Evolutionary conservation across 352 stramenopile species (phyloP).

Genomic region (Phytopythium mirpurense): DNA sequence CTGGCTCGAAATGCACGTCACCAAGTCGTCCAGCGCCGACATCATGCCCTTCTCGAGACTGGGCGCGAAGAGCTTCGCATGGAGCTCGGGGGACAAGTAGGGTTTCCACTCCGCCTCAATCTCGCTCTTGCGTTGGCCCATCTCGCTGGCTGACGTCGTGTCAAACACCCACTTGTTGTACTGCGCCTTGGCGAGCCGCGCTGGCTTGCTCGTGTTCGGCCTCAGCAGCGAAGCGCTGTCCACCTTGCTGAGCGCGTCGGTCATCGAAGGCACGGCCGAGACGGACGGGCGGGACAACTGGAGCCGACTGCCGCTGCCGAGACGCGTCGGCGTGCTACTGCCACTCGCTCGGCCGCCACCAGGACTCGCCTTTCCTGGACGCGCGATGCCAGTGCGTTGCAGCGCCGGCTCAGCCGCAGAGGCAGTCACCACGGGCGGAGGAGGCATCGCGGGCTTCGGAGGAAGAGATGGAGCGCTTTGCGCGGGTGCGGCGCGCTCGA

Average conservation of each 20-base stretch:
- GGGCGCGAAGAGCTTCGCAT: slow-evolving; percentile 73
- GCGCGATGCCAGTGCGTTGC: slow-evolving; percentile 8
- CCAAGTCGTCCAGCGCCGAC: slow-evolving; percentile 69
- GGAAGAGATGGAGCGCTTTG: background rate
- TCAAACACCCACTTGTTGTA: slow-evolving; percentile 87
- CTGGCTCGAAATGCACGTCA: slow-evolving; percentile 54
- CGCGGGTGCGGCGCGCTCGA: slow-evolving; percentile 21
- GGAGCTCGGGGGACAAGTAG: slow-evolving; percentile 59
- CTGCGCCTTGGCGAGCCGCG: slow-evolving; percentile 56
- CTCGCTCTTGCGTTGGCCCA: slow-evolving; percentile 62
- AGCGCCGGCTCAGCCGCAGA: background rate
- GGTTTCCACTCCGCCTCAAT: slow-evolving; percentile 75
- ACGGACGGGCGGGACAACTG: slow-evolving; percentile 16
- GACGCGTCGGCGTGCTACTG: slow-evolving; percentile 12
- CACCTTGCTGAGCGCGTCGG: slow-evolving; percentile 18
- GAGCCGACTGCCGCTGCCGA: slow-evolving; percentile 18
- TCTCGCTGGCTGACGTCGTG: slow-evolving; percentile 56
- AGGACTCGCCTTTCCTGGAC: slow-evolving; percentile 6
- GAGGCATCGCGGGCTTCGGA: slow-evolving; percentile 1
- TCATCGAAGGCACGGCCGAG: background rate
- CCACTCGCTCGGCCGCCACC: slow-evolving; percentile 19
- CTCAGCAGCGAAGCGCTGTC: slow-evolving; percentile 34
- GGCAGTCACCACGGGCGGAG: background rate
- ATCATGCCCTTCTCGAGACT: slow-evolving; percentile 84
- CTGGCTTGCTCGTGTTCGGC: slow-evolving; percentile 56